These are phyloP conservation scores for Medicago ruthenica DNA, from an alignment of 306 rosid species.

Conservation along the genomic window DNA sequence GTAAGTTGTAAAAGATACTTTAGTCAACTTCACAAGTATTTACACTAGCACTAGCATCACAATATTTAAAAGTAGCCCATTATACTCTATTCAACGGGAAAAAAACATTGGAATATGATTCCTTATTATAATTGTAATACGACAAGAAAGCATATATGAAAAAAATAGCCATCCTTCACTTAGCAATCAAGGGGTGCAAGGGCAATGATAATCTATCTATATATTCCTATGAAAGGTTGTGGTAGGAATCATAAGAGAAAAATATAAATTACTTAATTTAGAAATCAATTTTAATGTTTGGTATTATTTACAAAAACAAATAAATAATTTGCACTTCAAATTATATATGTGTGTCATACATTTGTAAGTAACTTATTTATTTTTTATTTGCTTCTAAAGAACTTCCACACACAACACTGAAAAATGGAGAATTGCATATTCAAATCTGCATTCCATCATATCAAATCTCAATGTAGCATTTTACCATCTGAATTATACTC, in stretches of 20 bases:
- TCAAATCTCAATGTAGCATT: no score
- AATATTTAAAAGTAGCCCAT: constrained; percentile 20
- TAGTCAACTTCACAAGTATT: constrained; percentile 26
- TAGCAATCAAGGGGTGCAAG: constrained; percentile 27
- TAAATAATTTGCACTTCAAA: background rate
- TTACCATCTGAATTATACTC: no score
- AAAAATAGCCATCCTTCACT: constrained; percentile 37
- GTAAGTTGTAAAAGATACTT: constrained; percentile 2
- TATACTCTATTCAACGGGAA: background rate
- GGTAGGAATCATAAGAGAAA: constrained; percentile 3
- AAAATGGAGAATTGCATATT: no score
- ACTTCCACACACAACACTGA: no score
- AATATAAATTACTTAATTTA: background rate
- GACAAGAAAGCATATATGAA: constrained; percentile 26
- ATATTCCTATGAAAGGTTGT: background rate
- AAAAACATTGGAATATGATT: constrained; percentile 42
- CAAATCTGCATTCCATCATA: no score
- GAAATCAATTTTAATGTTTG: constrained; percentile 1
- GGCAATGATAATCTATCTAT: constrained; percentile 11
- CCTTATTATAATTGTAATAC: constrained; percentile 6
- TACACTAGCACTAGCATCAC: background rate
- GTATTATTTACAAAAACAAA: background rate
- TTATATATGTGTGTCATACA: background rate
- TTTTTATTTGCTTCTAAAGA: no score
- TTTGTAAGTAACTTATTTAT: no score